Evolutionary conservation across 768 basidiomycete species (phyloP), one percentile per base, ranked within the genome.

Genomic region (Boletales sp.): DNA sequence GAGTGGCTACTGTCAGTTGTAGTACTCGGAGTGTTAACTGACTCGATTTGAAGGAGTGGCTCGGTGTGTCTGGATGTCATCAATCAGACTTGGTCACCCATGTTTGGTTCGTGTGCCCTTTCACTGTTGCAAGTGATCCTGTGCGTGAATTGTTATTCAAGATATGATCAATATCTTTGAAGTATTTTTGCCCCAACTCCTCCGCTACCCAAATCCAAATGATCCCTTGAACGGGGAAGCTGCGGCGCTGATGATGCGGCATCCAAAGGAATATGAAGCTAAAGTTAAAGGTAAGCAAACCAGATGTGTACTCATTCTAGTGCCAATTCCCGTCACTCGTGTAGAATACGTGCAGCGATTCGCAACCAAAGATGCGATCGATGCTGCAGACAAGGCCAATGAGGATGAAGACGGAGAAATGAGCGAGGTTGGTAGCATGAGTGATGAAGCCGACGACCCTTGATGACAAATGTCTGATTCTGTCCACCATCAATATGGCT

Each of bases 161-260:
- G 95, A 98, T 72, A 94, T 98, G 88, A 91, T 97, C 76, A 99
- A 99, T 67, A 98, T 99, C 56, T 98, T 99, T 64, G 96, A 99
- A 69, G 87, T 91, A 44, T 99, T 99, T 74, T 78, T 99, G 38
- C 96, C 96, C 5, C 96, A 99, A 69, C 82, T 99, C 2, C 73
- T 99, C 49, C 88, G 94, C 41, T 99, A 99, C 68, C 96, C 96
- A 54, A 99, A 99, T 68, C 95, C 96, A 12, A 93, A 94, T 53
- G 96, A 99, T 66, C 96, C 96, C 4, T 74, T 98, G 46, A 99
- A 99, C 57, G 95, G 95, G 32, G 96, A 99, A 72, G 96, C 96
- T 17, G 96, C 96, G 9, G 93, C 95, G 2, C 76, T 99, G 34
- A 80, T 98, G 55, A 94, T 98, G 91, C 87, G 95, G 28, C 94